Evolutionary conservation across 495 filamentous ascomycete genomes (phyloP).

Genomic region (Mycothermus thermophilus): DNA sequence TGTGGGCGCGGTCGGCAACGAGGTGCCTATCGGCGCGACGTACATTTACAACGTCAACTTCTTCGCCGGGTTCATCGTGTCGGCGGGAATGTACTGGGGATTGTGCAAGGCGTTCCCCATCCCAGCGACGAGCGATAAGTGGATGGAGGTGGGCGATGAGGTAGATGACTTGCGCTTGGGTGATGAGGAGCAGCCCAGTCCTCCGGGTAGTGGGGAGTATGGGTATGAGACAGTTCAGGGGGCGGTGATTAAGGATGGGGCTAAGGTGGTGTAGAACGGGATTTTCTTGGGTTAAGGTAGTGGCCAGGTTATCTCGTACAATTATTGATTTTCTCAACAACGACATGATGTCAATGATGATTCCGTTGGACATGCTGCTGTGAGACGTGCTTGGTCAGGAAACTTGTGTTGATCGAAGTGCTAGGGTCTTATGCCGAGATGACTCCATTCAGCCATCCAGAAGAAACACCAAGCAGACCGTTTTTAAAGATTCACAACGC

Average conservation of each 20-base stretch:
- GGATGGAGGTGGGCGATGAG: slow-evolving; percentile 72
- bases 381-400: too few species aligned
- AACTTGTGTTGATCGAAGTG: too few species aligned
- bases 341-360: too few species aligned
- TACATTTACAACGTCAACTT: slow-evolving; percentile 89
- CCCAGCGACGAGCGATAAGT: slow-evolving; percentile 56
- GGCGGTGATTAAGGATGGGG: slow-evolving; percentile 4
- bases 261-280: slow-evolving; percentile 7
- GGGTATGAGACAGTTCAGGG: slow-evolving; percentile 2
- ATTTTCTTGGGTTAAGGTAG: background rate
- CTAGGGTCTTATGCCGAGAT: too few species aligned
- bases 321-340: too few species aligned
- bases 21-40: slow-evolving; percentile 58
- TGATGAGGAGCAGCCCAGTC: slow-evolving; percentile 25
- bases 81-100: slow-evolving; percentile 49
- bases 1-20: slow-evolving; percentile 58
- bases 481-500: too few species aligned
- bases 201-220: slow-evolving; percentile 11
- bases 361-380: too few species aligned
- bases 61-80: slow-evolving; percentile 69
- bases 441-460: too few species aligned
- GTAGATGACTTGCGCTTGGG: slow-evolving; percentile 37
- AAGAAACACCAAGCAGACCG: too few species aligned
- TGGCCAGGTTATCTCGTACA: background rate
- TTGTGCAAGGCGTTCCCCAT: slow-evolving; percentile 58